phyloP scores from a whole-genome alignment of 2,329 filamentous ascomycete species.

The Monascus ruber region DNA sequence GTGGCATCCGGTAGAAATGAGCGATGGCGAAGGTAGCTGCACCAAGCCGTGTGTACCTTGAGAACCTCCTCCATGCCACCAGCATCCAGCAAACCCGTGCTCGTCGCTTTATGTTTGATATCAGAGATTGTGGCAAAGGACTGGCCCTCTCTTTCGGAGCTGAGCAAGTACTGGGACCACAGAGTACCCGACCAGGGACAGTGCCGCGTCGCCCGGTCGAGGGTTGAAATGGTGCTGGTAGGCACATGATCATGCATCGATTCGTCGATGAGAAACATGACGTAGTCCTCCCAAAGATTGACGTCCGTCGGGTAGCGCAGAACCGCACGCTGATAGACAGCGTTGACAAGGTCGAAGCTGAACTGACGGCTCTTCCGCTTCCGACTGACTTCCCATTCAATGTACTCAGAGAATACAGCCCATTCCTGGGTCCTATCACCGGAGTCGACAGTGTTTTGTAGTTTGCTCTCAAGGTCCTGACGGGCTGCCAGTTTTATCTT shows the following conservation, averaged over 20 bases:
- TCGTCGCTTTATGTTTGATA: conserved; percentile 87
- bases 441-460: conserved; percentile 41
- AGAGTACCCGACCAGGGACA: conserved; percentile 86
- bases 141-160: conserved; percentile 65
- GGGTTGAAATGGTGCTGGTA: conserved; percentile 52
- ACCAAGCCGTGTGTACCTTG: conserved; percentile 90
- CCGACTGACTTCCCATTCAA: conserved; percentile 70
- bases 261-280: conserved; percentile 56
- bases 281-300: conserved; percentile 70
- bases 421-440: conserved; percentile 44
- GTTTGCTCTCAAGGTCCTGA: conserved; percentile 42
- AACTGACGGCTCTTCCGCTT: conserved; percentile 45
- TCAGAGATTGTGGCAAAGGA: conserved; percentile 71
- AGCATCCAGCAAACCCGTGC: conserved; percentile 70
- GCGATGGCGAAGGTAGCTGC: conserved; percentile 77
- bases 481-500: conserved; percentile 44
- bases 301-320: conserved; percentile 62
- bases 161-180: conserved; percentile 82
- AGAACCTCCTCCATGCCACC: conserved; percentile 79
- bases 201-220: conserved; percentile 74
- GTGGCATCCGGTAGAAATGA: conserved; percentile 63
- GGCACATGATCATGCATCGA: conserved; percentile 36
- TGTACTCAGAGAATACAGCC: conserved; percentile 52
- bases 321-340: conserved; percentile 68
- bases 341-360: conserved; percentile 44